Conservation (phyloP, 2,329 filamentous ascomycete genomes). For the Endothia cerciana region DNA sequence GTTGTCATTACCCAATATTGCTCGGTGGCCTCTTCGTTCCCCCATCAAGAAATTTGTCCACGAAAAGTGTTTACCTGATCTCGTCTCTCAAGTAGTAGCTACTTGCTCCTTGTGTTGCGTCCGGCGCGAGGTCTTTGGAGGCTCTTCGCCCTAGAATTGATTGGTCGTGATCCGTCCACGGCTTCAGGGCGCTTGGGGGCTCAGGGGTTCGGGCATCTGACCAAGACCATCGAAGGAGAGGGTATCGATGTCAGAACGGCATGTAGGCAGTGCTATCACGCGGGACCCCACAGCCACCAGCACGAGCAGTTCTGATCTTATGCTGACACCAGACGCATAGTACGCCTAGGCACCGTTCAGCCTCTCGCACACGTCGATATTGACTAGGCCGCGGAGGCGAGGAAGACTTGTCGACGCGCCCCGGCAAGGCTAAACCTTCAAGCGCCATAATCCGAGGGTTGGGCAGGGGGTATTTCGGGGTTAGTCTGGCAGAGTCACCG, state of each 20-base stretch:
- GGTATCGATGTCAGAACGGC: not conserved
- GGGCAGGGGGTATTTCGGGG: not conserved
- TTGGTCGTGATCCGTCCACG: not conserved
- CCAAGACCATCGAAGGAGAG: not conserved
- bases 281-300: not conserved
- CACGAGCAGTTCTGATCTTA: not conserved
- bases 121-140: not conserved
- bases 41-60: not conserved
- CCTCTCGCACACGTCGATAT: no score
- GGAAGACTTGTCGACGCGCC: not conserved
- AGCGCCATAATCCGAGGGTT: not conserved
- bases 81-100: not conserved
- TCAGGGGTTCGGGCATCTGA: conserved; percentile 1
- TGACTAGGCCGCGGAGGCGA: not conserved
- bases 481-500: not conserved
- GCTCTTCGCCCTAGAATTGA: not conserved
- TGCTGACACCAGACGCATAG: conserved; percentile 9
- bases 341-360: not conserved
- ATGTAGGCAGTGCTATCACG: not conserved
- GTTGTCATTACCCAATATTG: not conserved
- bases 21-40: not conserved
- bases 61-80: not conserved
- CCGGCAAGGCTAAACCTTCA: not conserved
- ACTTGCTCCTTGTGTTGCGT: not conserved
- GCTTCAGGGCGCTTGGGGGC: conserved; percentile 2